Percentiles rank a stretch among this genome's conserved stretches.
These are phyloP conservation scores for Mortierella sp. DNA, from an alignment of 371 early-diverging fungal genomes.

Conservation along the genomic window DNA sequence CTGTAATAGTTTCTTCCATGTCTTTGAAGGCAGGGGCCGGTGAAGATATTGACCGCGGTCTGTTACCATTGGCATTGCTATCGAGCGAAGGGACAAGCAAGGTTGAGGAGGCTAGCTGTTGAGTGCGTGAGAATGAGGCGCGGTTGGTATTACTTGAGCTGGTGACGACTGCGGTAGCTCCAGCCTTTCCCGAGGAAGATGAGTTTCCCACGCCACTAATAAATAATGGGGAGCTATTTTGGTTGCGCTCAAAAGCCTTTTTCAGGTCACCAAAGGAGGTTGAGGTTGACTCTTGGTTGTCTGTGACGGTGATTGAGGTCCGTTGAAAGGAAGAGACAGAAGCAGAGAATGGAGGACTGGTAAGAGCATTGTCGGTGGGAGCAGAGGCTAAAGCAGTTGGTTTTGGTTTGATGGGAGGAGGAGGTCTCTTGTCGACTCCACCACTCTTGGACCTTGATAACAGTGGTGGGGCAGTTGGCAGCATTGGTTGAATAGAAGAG, in stretches of 20 bases:
- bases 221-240: conserved; percentile 38
- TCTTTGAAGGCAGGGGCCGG: conserved; percentile 31
- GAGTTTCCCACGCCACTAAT: not conserved
- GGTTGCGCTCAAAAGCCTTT: conserved; percentile 44
- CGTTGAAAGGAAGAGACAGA: conserved; percentile 3
- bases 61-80: conserved; percentile 2
- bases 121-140: conserved; percentile 20
- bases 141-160: conserved; percentile 7
- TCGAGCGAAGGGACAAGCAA: not conserved
- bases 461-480: conserved; percentile 1
- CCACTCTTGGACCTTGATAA: conserved; percentile 26
- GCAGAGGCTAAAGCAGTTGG: conserved; percentile 27
- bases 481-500: conserved; percentile 3
- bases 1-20: not conserved
- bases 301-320: conserved; percentile 20
- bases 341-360: not conserved
- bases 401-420: conserved; percentile 49
- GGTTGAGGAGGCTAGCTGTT: not conserved
- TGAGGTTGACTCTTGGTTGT: conserved; percentile 20
- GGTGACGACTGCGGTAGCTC: conserved; percentile 1
- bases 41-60: conserved; percentile 43
- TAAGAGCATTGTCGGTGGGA: not conserved
- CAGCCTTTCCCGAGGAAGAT: not conserved
- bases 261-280: conserved; percentile 47
- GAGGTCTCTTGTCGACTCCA: conserved; percentile 32